Evolutionary conservation across 2,329 filamentous ascomycete genomes (phyloP).

Genomic region (Hymenoscyphus albidus): DNA sequence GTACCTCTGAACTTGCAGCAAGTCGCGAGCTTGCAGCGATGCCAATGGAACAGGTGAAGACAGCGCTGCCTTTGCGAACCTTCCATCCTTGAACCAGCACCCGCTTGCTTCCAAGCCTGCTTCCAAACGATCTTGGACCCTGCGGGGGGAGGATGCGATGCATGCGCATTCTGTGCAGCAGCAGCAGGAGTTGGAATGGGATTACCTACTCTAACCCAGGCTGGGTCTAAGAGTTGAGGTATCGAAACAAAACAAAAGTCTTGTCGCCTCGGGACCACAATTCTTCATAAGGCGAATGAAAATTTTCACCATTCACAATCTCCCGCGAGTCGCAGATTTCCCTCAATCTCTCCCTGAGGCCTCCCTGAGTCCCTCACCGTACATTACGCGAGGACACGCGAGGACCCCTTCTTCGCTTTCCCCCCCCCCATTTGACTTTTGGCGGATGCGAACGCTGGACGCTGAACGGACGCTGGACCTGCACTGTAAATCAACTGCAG

Average conservation of each 20-base stretch:
- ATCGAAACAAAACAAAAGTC: neutral
- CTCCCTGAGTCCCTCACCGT: neutral
- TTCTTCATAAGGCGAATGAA: neutral
- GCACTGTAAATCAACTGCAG: no score
- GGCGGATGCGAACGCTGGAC: no score
- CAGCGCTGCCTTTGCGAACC: neutral
- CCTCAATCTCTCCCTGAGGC: neutral
- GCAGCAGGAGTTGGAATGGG: no score
- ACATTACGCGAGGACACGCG: neutral
- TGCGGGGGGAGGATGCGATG: neutral
- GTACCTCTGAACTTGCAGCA: neutral
- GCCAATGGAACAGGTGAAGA: neutral
- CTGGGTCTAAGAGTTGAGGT: no score
- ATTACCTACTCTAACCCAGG: no score
- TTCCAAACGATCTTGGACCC: neutral
- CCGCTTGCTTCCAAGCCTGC: no score
- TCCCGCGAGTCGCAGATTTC: constrained; percentile 2
- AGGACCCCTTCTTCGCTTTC: neutral
- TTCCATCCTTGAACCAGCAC: neutral
- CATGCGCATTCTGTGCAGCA: neutral
- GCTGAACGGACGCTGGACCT: neutral
- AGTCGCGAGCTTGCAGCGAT: neutral
- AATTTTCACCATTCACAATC: neutral
- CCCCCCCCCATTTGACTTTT: no score
- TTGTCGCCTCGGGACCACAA: neutral